These are phyloP conservation scores for Sanguinoderma infundibulare DNA, from an alignment of 1,284 basidiomycete genomes.

Conservation along the genomic window DNA sequence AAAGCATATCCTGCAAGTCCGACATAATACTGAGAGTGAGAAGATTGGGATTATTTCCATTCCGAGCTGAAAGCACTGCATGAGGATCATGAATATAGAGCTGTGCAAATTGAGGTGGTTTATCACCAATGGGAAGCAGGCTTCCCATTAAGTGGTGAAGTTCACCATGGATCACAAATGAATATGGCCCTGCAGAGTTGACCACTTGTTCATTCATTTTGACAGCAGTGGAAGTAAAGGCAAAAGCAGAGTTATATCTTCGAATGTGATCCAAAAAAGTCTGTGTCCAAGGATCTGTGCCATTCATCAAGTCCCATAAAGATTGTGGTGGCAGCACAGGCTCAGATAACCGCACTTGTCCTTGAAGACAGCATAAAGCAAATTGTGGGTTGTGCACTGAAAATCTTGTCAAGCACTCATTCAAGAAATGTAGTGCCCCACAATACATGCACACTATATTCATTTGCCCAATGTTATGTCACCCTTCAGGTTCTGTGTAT, in stretches of 20 bases:
- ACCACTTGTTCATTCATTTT: slow-evolving; percentile 19
- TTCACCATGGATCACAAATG: slow-evolving; percentile 29
- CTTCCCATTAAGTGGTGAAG: slow-evolving; percentile 6
- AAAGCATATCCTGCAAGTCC: slow-evolving; percentile 16
- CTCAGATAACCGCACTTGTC: background rate
- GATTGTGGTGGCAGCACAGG: background rate
- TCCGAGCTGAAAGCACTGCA: slow-evolving; percentile 14
- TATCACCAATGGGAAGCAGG: background rate
- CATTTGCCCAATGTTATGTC: background rate
- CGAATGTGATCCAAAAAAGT: slow-evolving; percentile 35
- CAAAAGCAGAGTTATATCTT: slow-evolving; percentile 37
- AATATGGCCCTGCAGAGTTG: slow-evolving; percentile 28
- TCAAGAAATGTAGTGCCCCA: background rate
- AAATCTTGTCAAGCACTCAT: background rate
- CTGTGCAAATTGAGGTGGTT: slow-evolving; percentile 25
- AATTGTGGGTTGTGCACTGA: background rate
- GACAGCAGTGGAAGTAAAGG: slow-evolving; percentile 35
- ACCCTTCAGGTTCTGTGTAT: background rate
- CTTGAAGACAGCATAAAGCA: background rate
- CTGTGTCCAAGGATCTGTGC: slow-evolving; percentile 11
- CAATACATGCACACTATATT: slow-evolving; percentile 1
- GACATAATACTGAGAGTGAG: slow-evolving; percentile 16
- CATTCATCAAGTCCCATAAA: slow-evolving; percentile 15
- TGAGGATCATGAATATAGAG: slow-evolving; percentile 32
- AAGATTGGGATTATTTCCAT: slow-evolving; percentile 15